Evolutionary conservation across 345 rosid genomes (phyloP), one percentile per base, ranked within the genome.

Genomic region (Mangifera indica): DNA sequence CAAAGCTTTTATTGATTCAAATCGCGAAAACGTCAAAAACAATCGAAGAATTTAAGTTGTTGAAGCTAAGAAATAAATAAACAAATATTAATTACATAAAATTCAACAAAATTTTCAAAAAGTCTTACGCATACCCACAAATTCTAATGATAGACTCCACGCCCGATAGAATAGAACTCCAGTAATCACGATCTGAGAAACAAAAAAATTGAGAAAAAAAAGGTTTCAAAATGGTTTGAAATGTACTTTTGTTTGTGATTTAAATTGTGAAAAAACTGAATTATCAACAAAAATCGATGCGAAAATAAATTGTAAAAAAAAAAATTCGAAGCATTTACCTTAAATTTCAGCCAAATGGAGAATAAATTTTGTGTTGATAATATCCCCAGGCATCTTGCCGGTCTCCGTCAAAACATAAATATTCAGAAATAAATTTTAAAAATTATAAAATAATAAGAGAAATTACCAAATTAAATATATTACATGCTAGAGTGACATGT

Each of bases 111-210:
- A 63, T 69, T 69, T 24, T 56, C 52, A 15, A 64, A n/a, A 48
- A 61, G 7, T 29, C 26, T 69, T 45, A 22, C 22, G 62, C 62
- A 42, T 42, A 77, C 60, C 63, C 29, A 7, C 49, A 55, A 72
- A 60, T 65, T 66, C 25, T 32, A 4, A 64, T 42, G 32, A 25
- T 59, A 15, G 60, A 65, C 66, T 70, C 75, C 49, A 70, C 49
- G 42, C 22, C 22, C 20, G 22, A 1, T 4, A 44, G 40, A 55
- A 40, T 8, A 15, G 40, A 69, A 26, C 40, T 14, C 14, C 51
- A 26, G 29, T 42, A 25, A 57, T 40, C 42, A 60, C 63, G 63
- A 69, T 69, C 72, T 57, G 63, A 17, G 55, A 34, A 24, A 70
- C 42, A 29, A 29, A 17, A 63, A 63, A 42, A 44, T 40, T 6